A percentile compares a stretch with the other conserved stretches of the same genome.
Evolutionary conservation across 768 basidiomycete genomes (phyloP).

Genomic region (Russula griseocarnosa): DNA sequence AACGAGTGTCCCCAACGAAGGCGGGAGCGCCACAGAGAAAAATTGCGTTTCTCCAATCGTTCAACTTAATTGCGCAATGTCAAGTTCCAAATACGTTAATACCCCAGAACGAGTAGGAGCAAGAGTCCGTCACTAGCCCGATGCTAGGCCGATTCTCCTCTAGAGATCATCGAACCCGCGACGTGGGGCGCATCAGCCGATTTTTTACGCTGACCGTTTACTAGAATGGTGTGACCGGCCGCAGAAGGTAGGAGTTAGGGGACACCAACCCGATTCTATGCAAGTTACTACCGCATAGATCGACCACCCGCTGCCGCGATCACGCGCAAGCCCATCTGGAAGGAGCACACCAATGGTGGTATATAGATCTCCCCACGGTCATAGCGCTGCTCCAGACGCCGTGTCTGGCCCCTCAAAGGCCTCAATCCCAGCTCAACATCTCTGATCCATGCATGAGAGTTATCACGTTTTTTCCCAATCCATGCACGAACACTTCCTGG

Average conservation of each 20-base stretch:
- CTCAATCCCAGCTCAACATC: constrained; percentile 8
- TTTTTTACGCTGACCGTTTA: background rate
- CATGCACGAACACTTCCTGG: constrained; percentile 7
- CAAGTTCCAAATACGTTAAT: constrained; percentile 14
- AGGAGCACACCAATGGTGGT: background rate
- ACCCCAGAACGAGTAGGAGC: constrained; percentile 5
- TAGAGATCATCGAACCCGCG: constrained; percentile 4
- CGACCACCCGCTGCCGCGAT: constrained; percentile 12
- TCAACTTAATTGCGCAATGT: background rate
- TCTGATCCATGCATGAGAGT: constrained; percentile 1
- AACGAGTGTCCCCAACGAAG: constrained; percentile 1
- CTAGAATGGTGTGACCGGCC: background rate
- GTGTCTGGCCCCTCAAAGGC: constrained; percentile 10
- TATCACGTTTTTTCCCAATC: background rate
- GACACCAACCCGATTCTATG: constrained; percentile 1
- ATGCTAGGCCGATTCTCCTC: background rate
- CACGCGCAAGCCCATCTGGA: constrained; percentile 10
- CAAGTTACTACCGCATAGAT: background rate
- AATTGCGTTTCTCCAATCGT: background rate
- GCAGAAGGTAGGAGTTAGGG: background rate
- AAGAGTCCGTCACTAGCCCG: background rate
- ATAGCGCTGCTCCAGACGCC: constrained; percentile 10
- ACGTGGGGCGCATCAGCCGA: constrained; percentile 2
- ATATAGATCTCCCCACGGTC: constrained; percentile 16
- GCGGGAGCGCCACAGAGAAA: constrained; percentile 7